Evolutionary conservation across 148 eudicot species (phyloP).

Genomic region (Fagopyrum esculentum): DNA sequence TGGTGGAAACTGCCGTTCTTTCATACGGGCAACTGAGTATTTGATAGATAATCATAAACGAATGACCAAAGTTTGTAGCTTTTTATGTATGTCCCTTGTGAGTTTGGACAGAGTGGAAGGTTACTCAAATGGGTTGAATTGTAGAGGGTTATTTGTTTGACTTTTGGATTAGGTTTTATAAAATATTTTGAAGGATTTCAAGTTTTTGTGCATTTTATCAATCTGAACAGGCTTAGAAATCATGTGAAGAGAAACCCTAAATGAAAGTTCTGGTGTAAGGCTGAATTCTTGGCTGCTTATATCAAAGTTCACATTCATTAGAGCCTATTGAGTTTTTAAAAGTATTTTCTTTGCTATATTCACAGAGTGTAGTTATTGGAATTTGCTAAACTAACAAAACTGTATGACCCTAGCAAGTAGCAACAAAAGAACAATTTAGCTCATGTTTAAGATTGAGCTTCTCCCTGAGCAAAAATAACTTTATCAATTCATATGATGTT

Average conservation of each 20-base stretch:
- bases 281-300: neutral
- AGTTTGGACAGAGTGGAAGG: conserved; percentile 5
- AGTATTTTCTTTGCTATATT: neutral
- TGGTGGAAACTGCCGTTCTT: neutral
- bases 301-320: neutral
- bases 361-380: neutral
- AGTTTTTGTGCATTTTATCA: neutral
- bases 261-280: neutral
- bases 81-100: neutral
- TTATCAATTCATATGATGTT: neutral
- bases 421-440: neutral
- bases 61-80: neutral
- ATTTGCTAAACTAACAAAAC: neutral
- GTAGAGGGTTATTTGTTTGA: neutral
- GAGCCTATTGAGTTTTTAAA: neutral
- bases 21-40: neutral
- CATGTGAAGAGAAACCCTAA: neutral
- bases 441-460: neutral
- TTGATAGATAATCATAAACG: neutral
- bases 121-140: neutral
- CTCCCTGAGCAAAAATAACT: neutral
- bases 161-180: neutral
- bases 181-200: neutral
- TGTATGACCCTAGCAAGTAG: neutral
- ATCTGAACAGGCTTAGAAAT: neutral